Percentiles rank a stretch among this genome's conserved stretches.
Conservation (phyloP, 23 red algal genomes). For the Gracilaria caudata region DNA sequence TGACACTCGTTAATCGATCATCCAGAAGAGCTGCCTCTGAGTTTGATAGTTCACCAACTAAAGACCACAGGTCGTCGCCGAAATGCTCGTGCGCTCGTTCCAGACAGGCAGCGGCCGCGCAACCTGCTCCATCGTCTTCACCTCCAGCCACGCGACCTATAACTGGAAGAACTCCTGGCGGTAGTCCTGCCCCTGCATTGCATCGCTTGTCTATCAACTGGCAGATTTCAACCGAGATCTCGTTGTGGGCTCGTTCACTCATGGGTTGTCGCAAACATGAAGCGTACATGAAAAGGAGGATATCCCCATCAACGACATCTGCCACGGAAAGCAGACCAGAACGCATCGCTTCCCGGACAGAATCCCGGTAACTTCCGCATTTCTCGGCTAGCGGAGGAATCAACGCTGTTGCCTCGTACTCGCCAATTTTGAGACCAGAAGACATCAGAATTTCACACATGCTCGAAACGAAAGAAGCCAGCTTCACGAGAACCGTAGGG, state of each 20-base stretch:
- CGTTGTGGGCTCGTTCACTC: slow-evolving; percentile 42
- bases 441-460: slow-evolving; percentile 76
- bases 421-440: slow-evolving; percentile 59
- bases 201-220: slow-evolving; percentile 74
- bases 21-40: slow-evolving; percentile 64
- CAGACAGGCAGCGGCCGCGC: slow-evolving; percentile 65
- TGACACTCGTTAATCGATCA: slow-evolving; percentile 42
- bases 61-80: slow-evolving; percentile 70
- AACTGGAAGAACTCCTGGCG: slow-evolving; percentile 45
- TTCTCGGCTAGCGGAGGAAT: slow-evolving; percentile 68
- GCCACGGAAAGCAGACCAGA: slow-evolving; percentile 45
- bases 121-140: slow-evolving; percentile 62
- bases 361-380: slow-evolving; percentile 48
- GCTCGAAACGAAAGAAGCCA: slow-evolving; percentile 52
- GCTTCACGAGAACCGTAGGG: slow-evolving; percentile 68
- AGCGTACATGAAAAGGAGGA: slow-evolving; percentile 42
- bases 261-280: slow-evolving; percentile 52
- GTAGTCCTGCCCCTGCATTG: slow-evolving; percentile 40
- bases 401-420: slow-evolving; percentile 76
- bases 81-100: slow-evolving; percentile 67
- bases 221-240: slow-evolving; percentile 48
- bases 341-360: slow-evolving; percentile 54
- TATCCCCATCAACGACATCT: slow-evolving; percentile 62
- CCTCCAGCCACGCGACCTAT: slow-evolving; percentile 56
- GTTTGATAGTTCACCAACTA: slow-evolving; percentile 66